phyloP scores from a whole-genome alignment of 257 asterid genomes.

The Knoxia roxburghii region DNA sequence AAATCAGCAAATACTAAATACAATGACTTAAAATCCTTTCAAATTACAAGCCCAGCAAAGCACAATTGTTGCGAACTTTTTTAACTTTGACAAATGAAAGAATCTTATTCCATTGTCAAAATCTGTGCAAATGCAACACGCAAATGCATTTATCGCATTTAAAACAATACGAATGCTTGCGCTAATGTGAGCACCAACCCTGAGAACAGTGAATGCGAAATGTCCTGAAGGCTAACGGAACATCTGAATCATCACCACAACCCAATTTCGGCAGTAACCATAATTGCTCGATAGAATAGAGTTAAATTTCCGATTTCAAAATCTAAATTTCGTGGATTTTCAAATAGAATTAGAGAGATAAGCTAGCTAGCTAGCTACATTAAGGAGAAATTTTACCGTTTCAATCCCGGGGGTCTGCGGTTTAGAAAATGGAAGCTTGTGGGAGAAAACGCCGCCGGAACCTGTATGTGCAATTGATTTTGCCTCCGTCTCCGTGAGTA shows the following conservation, averaged over 20 bases:
- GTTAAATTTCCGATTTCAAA: background rate
- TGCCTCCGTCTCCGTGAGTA: background rate
- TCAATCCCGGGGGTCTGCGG: constrained; percentile 5
- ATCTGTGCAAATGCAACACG: background rate
- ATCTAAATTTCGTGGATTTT: too few relatives aligned
- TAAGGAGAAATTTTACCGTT: background rate
- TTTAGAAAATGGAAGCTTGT: background rate
- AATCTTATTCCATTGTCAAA: background rate
- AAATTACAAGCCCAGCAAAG: background rate
- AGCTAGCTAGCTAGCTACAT: constrained; percentile 12
- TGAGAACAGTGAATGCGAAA: background rate
- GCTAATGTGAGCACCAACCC: constrained; percentile 1
- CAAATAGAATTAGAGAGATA: background rate
- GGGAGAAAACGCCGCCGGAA: constrained; percentile 2
- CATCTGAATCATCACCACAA: background rate
- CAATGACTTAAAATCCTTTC: too few relatives aligned
- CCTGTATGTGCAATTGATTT: background rate
- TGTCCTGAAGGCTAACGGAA: background rate
- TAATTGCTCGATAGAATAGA: background rate
- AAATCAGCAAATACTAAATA: background rate
- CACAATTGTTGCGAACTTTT: background rate
- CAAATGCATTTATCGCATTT: background rate
- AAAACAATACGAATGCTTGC: background rate
- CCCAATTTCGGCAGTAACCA: background rate
- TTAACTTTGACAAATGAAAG: background rate